Base-by-base conservation (phyloP, 2,329 filamentous ascomycete species). In the Hypoxylon sp. region DNA sequence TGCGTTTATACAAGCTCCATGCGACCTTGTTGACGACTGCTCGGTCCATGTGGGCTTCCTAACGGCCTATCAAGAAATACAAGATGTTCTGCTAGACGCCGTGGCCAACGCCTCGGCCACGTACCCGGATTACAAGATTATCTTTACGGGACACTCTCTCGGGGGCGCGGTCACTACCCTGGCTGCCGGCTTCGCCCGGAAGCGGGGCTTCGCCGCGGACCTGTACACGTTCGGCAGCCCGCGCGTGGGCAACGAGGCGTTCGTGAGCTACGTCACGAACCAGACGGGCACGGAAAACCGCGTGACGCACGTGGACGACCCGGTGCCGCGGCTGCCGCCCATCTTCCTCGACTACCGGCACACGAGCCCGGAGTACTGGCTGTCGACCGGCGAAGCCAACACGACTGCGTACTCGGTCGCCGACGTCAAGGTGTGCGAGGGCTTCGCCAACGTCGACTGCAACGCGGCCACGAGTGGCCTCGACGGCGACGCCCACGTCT, bases 291-390 rank as follows among this genome's bases (percentile, higher is more conserved):
- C 70, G 52, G 81, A 84, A 62, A 88, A 80, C 75, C 85, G 89
- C 61, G 77, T 90, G 48, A 91, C 89, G 1, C 88, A 92, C 73
- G 74, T 73, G 37, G 76, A 82, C 65, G 90, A 92, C 70, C 85
- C 87, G 0, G 83, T 92, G 1, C 87, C 89, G 0, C 82, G 85
- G 38, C 78, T 92, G 31, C 88, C 89, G 1, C 83, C 87, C 9
- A 73, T 84, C 55, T 48, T 82, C 41, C 71, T 88, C 48, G 82
- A 83, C 27, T 92, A 86, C 76, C 76, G 81, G 33, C 89, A 91
- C 72, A 82, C 84, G n/a, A 83, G 79, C 13, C 87, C 88, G 1
- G 89, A 92, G 77, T 90, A 86, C 74, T 91, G 84, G 80, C 76
- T 89, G 29, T 70, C 75, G 6, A 69, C 67, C 26, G 77, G 77